Conservation (phyloP, 306 rosid species). For the Gastrolobium bilobum region DNA sequence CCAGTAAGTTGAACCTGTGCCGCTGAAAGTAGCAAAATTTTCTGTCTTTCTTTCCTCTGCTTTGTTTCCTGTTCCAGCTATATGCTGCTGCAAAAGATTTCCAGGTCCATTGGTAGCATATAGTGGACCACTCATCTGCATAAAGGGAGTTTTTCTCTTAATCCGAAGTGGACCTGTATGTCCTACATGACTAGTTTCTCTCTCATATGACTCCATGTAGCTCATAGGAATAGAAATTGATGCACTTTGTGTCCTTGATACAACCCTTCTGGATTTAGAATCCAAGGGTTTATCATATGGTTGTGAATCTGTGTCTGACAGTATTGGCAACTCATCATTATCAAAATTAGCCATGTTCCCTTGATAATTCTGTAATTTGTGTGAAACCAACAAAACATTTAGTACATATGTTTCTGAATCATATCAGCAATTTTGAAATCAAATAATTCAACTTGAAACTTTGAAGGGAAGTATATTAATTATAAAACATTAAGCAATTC, state of each 20-base stretch:
- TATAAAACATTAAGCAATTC: conserved; percentile 18
- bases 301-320: conserved; percentile 53
- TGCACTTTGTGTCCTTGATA: conserved; percentile 65
- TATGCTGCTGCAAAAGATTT: conserved; percentile 47
- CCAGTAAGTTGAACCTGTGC: conserved; percentile 52
- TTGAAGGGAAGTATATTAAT: conserved; percentile 10
- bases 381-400: conserved; percentile 26
- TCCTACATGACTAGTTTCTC: conserved; percentile 60
- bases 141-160: conserved; percentile 59
- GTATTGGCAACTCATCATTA: conserved; percentile 70
- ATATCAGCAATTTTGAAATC: conserved; percentile 23
- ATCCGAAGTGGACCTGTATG: conserved; percentile 75
- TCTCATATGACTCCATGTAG: conserved; percentile 57
- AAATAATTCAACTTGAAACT: conserved; percentile 13
- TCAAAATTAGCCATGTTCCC: conserved; percentile 64
- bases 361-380: conserved; percentile 46
- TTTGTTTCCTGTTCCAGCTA: conserved; percentile 48
- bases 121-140: conserved; percentile 73
- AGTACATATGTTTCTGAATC: conserved; percentile 4
- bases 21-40: conserved; percentile 47
- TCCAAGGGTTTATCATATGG: conserved; percentile 47
- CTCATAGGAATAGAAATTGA: conserved; percentile 63
- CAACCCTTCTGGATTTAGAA: conserved; percentile 50
- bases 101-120: conserved; percentile 50
- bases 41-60: conserved; percentile 53